Base-by-base conservation (phyloP, 345 rosid species). In the Lepidium sativum region DNA sequence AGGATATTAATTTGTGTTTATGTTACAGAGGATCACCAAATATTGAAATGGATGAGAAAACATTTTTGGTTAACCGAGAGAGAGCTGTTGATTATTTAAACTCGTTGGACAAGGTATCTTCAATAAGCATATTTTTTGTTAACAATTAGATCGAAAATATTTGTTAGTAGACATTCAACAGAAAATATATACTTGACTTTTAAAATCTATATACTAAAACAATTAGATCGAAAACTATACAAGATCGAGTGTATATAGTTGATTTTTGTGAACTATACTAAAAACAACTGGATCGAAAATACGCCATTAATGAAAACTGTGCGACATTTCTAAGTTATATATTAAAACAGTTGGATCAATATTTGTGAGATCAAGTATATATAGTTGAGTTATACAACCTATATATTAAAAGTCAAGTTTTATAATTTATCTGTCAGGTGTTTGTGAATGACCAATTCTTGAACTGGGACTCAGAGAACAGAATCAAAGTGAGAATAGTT, bases 51-150 rank as follows among this genome's bases (percentile, higher is more conserved):
- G 97, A 94, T 68, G 99, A 86, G 81, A 84, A 94, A 5, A 88
- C 97, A 0, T 94, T 94, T 83, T 16, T 94, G 91, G 95, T 88
- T 29, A 94, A 94, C 81, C 80, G 99, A 60, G 99, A 94, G 70
- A 80, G 99, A 77, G 99, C 99, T 41, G 99, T 94, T 69, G 99
- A 94, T 77, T 94, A 94, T 81, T 78, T 94, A 79, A 94, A 94
- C 77, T 90, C 97, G 50, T 79, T 94, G 77, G 96, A 94, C 57
- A 94, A 90, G 92, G 99, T 87, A 65, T 51, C 21, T n/a, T 21
- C 31, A 39, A 2, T 25, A 27, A 1, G 4, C 4, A 25, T 5
- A 5, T 27, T 27, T 27, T 5, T 1, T 27, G 5, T 1, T 0
- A 27, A 27, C 6, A 27, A 27, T 27, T 27, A 1, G 7, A 27